Conservation (phyloP, 1,139 yeast species). For the Pichia sp. region DNA sequence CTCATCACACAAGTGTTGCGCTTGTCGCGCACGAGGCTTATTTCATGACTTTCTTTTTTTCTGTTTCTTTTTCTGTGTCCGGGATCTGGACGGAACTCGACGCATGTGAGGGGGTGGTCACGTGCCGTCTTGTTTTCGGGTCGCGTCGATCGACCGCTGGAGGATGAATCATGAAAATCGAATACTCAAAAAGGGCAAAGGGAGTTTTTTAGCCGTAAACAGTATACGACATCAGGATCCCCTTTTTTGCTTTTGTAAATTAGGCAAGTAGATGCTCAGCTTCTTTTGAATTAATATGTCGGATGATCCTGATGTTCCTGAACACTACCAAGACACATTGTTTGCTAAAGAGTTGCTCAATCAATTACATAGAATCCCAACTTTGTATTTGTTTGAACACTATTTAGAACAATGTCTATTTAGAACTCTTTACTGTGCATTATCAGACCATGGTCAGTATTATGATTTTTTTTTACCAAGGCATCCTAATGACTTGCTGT, state of each 20-base stretch:
- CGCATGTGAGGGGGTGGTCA: too few relatives aligned
- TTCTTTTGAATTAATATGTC: background rate
- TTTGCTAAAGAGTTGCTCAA: slow-evolving; percentile 8
- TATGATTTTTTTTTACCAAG: slow-evolving; percentile 20
- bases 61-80: too few relatives aligned
- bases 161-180: too few relatives aligned
- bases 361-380: slow-evolving; percentile 12
- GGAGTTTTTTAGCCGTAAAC: too few relatives aligned
- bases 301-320: background rate
- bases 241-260: background rate
- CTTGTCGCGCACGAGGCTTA: too few relatives aligned
- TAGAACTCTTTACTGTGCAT: slow-evolving; percentile 20
- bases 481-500: slow-evolving; percentile 10
- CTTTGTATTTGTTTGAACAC: slow-evolving; percentile 7
- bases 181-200: background rate
- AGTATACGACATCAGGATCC: too few relatives aligned
- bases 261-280: background rate
- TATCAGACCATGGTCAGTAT: slow-evolving; percentile 19
- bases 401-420: slow-evolving; percentile 11
- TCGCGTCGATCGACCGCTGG: too few relatives aligned
- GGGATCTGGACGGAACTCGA: too few relatives aligned
- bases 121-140: too few relatives aligned
- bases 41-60: too few relatives aligned
- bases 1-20: too few relatives aligned
- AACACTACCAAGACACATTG: slow-evolving; percentile 8